Evolutionary conservation across 192 early-diverging fungal species (phyloP).

Genomic region (Backusella tuberculispora): DNA sequence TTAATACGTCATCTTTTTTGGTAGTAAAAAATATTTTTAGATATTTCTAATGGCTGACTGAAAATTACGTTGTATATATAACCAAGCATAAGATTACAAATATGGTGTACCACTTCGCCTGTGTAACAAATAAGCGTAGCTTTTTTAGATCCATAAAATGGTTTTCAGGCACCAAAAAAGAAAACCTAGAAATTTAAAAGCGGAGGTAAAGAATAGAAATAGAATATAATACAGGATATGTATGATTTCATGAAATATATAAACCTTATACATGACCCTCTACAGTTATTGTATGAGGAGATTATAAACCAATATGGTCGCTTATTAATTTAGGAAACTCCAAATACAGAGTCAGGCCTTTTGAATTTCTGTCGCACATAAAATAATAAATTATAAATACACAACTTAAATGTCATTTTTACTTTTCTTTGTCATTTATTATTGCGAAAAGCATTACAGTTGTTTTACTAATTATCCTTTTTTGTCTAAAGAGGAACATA

Average conservation of each 20-base stretch:
- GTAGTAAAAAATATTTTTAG: not conserved
- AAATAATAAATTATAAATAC: slow-evolving; percentile 18
- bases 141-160: not conserved
- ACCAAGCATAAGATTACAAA: slow-evolving; percentile 1
- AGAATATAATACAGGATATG: not conserved
- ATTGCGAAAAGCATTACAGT: not conserved
- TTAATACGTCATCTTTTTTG: not conserved
- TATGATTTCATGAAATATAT: not conserved
- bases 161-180: not conserved
- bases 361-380: not conserved
- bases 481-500: not conserved
- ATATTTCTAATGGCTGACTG: slow-evolving; percentile 10
- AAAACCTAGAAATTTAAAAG: not conserved
- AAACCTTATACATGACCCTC: not conserved
- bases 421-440: not conserved
- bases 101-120: not conserved
- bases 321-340: slow-evolving; percentile 11
- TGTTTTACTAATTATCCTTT: not conserved
- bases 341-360: not conserved
- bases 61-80: not conserved
- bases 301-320: not conserved
- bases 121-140: slow-evolving; percentile 4
- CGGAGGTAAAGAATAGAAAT: not conserved
- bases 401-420: not conserved
- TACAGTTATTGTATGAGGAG: not conserved